These are phyloP conservation scores for Fusarium oligoseptatum DNA, from an alignment of 2,329 filamentous ascomycete genomes.

Conservation along the genomic window DNA sequence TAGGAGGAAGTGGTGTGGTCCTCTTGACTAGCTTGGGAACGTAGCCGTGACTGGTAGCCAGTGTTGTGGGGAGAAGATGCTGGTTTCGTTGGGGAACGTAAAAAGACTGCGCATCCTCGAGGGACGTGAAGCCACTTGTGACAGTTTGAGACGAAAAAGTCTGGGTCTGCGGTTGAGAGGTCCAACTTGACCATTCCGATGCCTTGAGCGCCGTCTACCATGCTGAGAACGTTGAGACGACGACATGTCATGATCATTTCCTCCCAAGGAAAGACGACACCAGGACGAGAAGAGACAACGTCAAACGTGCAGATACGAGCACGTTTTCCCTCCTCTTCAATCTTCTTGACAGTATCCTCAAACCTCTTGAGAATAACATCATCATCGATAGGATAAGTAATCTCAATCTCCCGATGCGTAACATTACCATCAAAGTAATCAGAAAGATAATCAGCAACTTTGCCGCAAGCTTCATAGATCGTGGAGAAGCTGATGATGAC, in stretches of 20 bases:
- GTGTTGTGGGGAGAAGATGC: slow-evolving; percentile 76
- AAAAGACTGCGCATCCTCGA: slow-evolving; percentile 81
- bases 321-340: slow-evolving; percentile 68
- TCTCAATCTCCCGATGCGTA: slow-evolving; percentile 65
- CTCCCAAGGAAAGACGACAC: slow-evolving; percentile 84
- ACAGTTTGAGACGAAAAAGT: slow-evolving; percentile 89
- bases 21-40: slow-evolving; percentile 56
- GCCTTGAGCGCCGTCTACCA: slow-evolving; percentile 88
- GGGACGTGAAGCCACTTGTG: slow-evolving; percentile 93
- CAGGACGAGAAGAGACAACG: slow-evolving; percentile 82
- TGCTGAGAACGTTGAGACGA: slow-evolving; percentile 75
- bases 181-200: slow-evolving; percentile 84
- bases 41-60: slow-evolving; percentile 88
- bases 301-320: slow-evolving; percentile 80
- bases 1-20: slow-evolving; percentile 58
- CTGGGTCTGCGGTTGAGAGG: slow-evolving; percentile 75
- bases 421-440: slow-evolving; percentile 70
- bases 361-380: slow-evolving; percentile 74
- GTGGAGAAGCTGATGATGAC: slow-evolving; percentile 84
- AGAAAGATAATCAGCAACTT: slow-evolving; percentile 77
- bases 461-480: slow-evolving; percentile 83
- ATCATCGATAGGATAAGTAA: slow-evolving; percentile 79
- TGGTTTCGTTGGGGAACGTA: slow-evolving; percentile 86
- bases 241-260: slow-evolving; percentile 73
- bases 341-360: slow-evolving; percentile 65